Evolutionary conservation across 23 red algal species (phyloP), one percentile per base, ranked within the genome.

Genomic region (Agarophyton chilense): DNA sequence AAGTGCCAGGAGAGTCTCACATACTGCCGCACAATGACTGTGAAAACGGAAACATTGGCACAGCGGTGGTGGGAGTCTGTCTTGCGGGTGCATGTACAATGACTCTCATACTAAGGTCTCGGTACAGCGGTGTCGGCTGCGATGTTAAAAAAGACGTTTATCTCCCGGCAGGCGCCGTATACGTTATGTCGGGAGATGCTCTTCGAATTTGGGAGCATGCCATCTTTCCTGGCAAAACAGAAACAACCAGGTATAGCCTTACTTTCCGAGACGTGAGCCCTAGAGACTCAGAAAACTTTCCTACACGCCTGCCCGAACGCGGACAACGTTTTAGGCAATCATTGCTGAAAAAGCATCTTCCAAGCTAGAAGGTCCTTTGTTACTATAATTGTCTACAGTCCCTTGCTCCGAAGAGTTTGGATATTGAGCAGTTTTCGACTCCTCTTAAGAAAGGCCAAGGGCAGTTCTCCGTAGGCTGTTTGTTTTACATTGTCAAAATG

Each of bases 1-100:
- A 65, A 28, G 56, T 54, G 31, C 76, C 54, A 39, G 51, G 66
- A 60, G 77, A 82, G 32, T 55, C 58, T 53, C 76, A 80, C 57
- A 91, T 91, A n/a, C 47, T 71, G 32, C 88, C 88, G 9, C 88
- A 91, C 73, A 91, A 91, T 64, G 88, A 91, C 38, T 82, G 78
- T 29, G 88, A 91, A 25, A 82, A 38, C 28, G 88, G 75, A 43
- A 34, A 82, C 26, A 80, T 91, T 80, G 64, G 52, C 16, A 82
- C 78, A 0, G 88, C 88, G 9, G 88, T 91, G 1, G 88, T 82
- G 21, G 88, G 88, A 2, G 88, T 91, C 31, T 91, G 88, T 74
- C 40, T 91, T 5, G 88, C 67, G 4, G 88, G 52, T n/a, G 88
- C 88, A 0, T 80, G 76, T 25, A 80, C 73, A 2, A 91, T 91